phyloP scores from a whole-genome alignment of 2,329 filamentous ascomycete genomes.

The Nemania sp. region DNA sequence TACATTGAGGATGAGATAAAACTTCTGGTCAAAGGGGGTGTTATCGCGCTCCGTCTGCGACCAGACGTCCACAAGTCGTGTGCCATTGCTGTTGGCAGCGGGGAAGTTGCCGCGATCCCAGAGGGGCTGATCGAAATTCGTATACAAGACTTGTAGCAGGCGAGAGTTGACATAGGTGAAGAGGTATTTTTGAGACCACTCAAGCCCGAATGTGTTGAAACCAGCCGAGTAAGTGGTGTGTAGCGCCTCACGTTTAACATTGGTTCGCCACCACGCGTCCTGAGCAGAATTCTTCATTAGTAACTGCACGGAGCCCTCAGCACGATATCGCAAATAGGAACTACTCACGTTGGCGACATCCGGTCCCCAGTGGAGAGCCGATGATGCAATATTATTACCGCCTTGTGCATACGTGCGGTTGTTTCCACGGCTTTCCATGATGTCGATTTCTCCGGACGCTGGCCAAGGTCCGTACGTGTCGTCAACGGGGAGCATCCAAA shows the following conservation, averaged over 20 bases:
- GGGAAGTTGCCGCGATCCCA: constrained; percentile 73
- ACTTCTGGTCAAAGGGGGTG: constrained; percentile 75
- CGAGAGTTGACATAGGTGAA: constrained; percentile 86
- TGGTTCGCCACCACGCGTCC: constrained; percentile 83
- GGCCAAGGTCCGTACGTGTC: constrained; percentile 79
- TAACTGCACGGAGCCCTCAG: not conserved
- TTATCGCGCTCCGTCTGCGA: constrained; percentile 60
- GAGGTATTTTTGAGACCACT: constrained; percentile 87
- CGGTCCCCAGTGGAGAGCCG: constrained; percentile 82
- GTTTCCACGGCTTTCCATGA: constrained; percentile 80
- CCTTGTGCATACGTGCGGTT: constrained; percentile 76
- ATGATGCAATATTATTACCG: constrained; percentile 80
- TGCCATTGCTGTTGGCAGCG: constrained; percentile 66
- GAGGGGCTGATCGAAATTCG: constrained; percentile 70
- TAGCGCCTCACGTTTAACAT: constrained; percentile 73
- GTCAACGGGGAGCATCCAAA: constrained; percentile 82
- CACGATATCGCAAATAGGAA: not conserved
- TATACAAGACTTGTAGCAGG: constrained; percentile 79
- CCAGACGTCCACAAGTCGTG: constrained; percentile 68
- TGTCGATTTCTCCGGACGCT: constrained; percentile 80
- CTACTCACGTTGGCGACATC: constrained; percentile 56
- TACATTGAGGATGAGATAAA: constrained; percentile 77
- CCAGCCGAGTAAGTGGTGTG: constrained; percentile 72
- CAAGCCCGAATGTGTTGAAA: constrained; percentile 79
- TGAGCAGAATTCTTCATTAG: constrained; percentile 10